phyloP scores from a whole-genome alignment of 306 rosid species.

The Quercus engelmannii region DNA sequence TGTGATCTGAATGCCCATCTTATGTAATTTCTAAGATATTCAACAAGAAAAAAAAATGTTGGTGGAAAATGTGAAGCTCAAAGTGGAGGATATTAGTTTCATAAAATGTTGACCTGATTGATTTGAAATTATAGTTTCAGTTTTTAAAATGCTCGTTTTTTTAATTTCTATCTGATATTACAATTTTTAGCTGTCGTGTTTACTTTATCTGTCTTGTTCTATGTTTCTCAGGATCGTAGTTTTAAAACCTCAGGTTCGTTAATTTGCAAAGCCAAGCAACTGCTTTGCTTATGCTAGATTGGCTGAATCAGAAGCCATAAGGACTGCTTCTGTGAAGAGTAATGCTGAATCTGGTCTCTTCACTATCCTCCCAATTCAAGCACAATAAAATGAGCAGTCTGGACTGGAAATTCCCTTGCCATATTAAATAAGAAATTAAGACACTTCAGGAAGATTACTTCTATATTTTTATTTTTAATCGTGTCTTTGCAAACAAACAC shows the following conservation, averaged over 20 bases:
- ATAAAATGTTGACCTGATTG: no score
- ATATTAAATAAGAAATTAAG: background rate
- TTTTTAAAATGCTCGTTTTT: no score
- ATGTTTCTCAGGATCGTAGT: slow-evolving; percentile 37
- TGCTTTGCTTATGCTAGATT: slow-evolving; percentile 54
- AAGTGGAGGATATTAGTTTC: no score
- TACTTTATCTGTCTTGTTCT: no score
- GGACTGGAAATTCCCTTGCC: background rate
- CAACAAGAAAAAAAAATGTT: background rate
- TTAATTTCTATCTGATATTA: no score
- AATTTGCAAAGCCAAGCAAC: slow-evolving; percentile 71
- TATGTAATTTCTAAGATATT: background rate
- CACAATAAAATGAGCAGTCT: background rate
- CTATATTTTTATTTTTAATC: no score
- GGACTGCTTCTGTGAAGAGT: slow-evolving; percentile 29
- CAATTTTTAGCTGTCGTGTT: no score
- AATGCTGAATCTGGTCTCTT: slow-evolving; percentile 33
- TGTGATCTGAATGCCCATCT: background rate
- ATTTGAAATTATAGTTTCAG: no score
- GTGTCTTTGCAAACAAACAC: no score
- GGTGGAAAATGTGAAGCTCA: background rate
- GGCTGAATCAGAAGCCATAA: slow-evolving; percentile 59
- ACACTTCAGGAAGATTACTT: no score
- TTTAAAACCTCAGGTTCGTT: slow-evolving; percentile 27
- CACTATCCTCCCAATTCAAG: slow-evolving; percentile 31